Percentiles rank a stretch among this genome's conserved stretches.
Evolutionary conservation across 148 eudicot genomes (phyloP).

Genomic region (Bassia scoparia): DNA sequence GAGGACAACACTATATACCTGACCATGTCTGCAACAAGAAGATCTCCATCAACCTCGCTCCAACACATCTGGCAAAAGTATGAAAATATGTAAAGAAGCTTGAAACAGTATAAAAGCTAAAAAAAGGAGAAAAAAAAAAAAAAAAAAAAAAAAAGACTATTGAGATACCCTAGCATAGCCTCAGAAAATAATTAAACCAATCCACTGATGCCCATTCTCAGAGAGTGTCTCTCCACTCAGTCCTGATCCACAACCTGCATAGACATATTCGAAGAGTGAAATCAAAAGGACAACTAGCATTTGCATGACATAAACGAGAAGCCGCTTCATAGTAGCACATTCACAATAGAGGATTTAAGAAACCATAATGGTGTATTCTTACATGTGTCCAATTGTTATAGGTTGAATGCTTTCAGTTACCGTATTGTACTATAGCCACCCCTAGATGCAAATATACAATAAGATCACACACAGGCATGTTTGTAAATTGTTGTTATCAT

Average conservation of each 20-base stretch:
- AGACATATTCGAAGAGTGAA: background rate
- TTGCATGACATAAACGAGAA: background rate
- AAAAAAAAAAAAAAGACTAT: conserved; percentile 12
- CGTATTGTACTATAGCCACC: no score
- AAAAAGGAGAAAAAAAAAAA: background rate
- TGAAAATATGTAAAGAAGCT: background rate
- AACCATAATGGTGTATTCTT: background rate
- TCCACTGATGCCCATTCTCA: conserved; percentile 86
- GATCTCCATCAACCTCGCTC: conserved; percentile 93
- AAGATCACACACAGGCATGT: background rate
- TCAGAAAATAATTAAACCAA: conserved; percentile 92
- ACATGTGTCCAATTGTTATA: background rate
- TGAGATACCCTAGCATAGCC: conserved; percentile 74
- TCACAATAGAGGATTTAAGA: background rate
- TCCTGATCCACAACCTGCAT: conserved; percentile 91
- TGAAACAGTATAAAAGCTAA: conserved; percentile 8
- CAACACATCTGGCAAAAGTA: conserved; percentile 46
- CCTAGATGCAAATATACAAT: background rate
- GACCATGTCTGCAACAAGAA: conserved; percentile 90
- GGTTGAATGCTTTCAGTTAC: background rate
- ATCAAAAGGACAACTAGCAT: background rate
- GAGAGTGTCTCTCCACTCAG: conserved; percentile 94
- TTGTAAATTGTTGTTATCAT: background rate
- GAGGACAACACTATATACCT: conserved; percentile 38
- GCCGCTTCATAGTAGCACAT: background rate